Evolutionary conservation across 2,329 filamentous ascomycete species (phyloP).

Genomic region (Diaporthe eres): DNA sequence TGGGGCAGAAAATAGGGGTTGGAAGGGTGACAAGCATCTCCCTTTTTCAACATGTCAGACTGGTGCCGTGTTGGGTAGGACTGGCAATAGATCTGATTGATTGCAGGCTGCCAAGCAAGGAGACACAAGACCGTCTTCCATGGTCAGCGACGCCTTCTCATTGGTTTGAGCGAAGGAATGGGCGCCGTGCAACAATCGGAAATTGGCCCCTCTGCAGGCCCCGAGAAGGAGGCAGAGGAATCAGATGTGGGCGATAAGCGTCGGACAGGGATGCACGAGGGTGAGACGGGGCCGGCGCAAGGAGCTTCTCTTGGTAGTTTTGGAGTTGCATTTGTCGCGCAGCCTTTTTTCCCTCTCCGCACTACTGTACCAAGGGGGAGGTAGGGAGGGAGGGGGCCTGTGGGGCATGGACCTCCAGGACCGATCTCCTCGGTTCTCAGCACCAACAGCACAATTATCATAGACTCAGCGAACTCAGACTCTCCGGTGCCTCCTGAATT

Average conservation of each 20-base stretch:
- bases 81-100: slow-evolving; percentile 31
- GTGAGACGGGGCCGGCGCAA: slow-evolving; percentile 40
- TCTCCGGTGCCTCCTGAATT: too few relatives aligned
- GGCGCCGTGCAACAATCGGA: slow-evolving; percentile 20
- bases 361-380: slow-evolving; percentile 9
- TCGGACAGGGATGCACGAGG: slow-evolving; percentile 37
- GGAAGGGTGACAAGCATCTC: not conserved
- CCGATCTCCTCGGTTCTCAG: slow-evolving; percentile 17
- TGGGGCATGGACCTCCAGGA: not conserved
- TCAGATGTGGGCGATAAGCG: slow-evolving; percentile 36
- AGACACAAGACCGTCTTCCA: slow-evolving; percentile 28
- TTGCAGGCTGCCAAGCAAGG: slow-evolving; percentile 28
- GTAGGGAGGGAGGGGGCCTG: not conserved
- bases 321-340: slow-evolving; percentile 26
- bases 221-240: slow-evolving; percentile 27
- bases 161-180: slow-evolving; percentile 29
- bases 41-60: slow-evolving; percentile 23
- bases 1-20: slow-evolving; percentile 6
- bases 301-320: slow-evolving; percentile 33
- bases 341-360: slow-evolving; percentile 16
- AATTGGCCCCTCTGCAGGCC: slow-evolving; percentile 34
- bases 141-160: slow-evolving; percentile 34
- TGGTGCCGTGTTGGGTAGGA: slow-evolving; percentile 7
- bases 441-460: not conserved
- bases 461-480: too few relatives aligned